Evolutionary conservation across 2,329 filamentous ascomycete genomes (phyloP).

Genomic region (Colletotrichum gigasporum): DNA sequence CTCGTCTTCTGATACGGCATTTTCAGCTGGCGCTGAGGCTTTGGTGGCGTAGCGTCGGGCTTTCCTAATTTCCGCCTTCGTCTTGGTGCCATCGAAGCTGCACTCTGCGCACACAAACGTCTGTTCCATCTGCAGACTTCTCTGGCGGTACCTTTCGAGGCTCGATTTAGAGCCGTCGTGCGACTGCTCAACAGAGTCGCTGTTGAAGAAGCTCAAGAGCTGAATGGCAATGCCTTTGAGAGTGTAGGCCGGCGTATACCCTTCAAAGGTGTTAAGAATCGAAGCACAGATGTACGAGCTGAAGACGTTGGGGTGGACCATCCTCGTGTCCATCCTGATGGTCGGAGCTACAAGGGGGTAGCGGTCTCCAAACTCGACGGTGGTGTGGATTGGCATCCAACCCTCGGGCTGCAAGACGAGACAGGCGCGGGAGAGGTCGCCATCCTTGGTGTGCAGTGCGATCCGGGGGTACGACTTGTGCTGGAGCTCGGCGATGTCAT

Average conservation of each 20-base stretch:
- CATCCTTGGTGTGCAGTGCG: slow-evolving; percentile 46
- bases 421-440: slow-evolving; percentile 49
- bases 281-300: slow-evolving; percentile 55
- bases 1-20: slow-evolving; percentile 36
- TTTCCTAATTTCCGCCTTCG: slow-evolving; percentile 5
- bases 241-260: slow-evolving; percentile 60
- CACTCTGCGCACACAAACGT: slow-evolving; percentile 40
- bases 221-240: slow-evolving; percentile 60
- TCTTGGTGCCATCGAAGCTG: slow-evolving; percentile 23
- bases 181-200: slow-evolving; percentile 54
- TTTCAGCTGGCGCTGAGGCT: not conserved
- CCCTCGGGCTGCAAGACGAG: slow-evolving; percentile 52
- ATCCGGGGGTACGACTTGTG: slow-evolving; percentile 57
- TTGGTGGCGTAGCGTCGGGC: slow-evolving; percentile 7
- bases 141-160: slow-evolving; percentile 38
- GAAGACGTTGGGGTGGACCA: slow-evolving; percentile 58
- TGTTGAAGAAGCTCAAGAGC: slow-evolving; percentile 61
- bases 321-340: slow-evolving; percentile 49
- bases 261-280: slow-evolving; percentile 52
- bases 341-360: slow-evolving; percentile 52
- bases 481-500: slow-evolving; percentile 56
- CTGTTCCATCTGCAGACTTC: not conserved
- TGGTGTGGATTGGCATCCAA: slow-evolving; percentile 53
- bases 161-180: slow-evolving; percentile 29
- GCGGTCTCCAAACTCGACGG: slow-evolving; percentile 42